A percentile compares a stretch with the other conserved stretches of the same genome.
Evolutionary conservation across 192 early-diverging fungal genomes (phyloP).

Genomic region (Coemansia sp.): DNA sequence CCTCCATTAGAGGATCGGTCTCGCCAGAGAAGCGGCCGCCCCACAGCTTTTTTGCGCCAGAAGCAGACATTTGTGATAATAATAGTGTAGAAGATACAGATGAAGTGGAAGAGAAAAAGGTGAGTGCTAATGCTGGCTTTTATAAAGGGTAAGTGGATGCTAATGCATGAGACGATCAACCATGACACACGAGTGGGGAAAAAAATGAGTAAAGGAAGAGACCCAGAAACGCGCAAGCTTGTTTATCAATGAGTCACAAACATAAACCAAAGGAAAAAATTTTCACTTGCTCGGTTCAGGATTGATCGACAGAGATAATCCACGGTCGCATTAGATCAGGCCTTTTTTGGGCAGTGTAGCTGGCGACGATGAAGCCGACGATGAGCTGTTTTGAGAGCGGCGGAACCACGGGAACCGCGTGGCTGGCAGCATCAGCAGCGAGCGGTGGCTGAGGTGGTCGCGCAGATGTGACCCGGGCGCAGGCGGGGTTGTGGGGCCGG

Average conservation of each 20-base stretch:
- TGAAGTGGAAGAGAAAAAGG: background rate
- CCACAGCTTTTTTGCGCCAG: slow-evolving; percentile 63
- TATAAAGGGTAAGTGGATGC: background rate
- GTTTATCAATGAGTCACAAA: slow-evolving; percentile 3
- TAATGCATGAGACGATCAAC: background rate
- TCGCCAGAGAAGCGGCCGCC: slow-evolving; percentile 87
- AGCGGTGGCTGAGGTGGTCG: slow-evolving; percentile 3
- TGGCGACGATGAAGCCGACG: background rate
- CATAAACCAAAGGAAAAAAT: background rate
- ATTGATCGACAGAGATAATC: slow-evolving; percentile 3
- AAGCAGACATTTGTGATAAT: background rate
- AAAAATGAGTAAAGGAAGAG: background rate
- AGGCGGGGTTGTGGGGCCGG: background rate
- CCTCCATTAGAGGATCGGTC: slow-evolving; percentile 94
- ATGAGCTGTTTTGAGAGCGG: slow-evolving; percentile 1
- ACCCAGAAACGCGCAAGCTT: background rate
- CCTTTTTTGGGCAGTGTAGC: background rate
- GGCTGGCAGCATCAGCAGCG: slow-evolving; percentile 9
- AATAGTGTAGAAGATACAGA: slow-evolving; percentile 1
- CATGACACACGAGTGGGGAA: background rate
- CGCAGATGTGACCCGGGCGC: background rate
- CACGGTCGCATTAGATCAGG: background rate
- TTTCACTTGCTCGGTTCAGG: slow-evolving; percentile 3
- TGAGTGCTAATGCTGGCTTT: background rate
- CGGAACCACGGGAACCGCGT: slow-evolving; percentile 38